Evolutionary conservation across 495 filamentous ascomycete genomes (phyloP).

Genomic region (Aeminium ludgeri): DNA sequence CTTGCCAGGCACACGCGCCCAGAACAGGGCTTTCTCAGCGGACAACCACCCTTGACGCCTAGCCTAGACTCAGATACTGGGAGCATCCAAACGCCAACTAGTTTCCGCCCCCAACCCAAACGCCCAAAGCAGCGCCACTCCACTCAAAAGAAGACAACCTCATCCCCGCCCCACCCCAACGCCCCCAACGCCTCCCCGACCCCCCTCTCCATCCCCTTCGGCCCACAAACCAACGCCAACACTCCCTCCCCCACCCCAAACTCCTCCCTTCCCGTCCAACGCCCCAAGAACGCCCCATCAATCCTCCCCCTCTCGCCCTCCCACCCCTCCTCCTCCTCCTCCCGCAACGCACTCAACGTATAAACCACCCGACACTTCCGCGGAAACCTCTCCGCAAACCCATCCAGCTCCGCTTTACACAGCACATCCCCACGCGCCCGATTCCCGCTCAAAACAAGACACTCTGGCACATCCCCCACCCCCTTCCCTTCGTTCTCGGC

Average conservation of each 20-base stretch:
- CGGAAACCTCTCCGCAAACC: conserved; percentile 32
- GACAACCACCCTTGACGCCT: too few species aligned
- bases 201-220: conserved; percentile 57
- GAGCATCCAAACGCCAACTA: too few species aligned
- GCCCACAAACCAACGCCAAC: conserved; percentile 74
- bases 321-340: conserved; percentile 48
- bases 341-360: conserved; percentile 58
- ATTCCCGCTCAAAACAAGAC: conserved; percentile 69
- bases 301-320: conserved; percentile 55
- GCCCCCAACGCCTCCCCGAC: conserved; percentile 43
- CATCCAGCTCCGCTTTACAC: conserved; percentile 59
- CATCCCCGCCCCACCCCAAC: conserved; percentile 62
- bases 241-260: conserved; percentile 27
- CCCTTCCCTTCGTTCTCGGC: too few species aligned
- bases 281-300: conserved; percentile 39
- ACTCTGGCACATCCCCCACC: conserved; percentile 36
- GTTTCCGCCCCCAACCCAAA: too few species aligned
- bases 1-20: too few species aligned
- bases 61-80: too few species aligned
- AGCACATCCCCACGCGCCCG: conserved; percentile 69
- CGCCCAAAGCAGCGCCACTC: too few species aligned
- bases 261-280: conserved; percentile 33
- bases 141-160: conserved; percentile 65
- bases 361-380: conserved; percentile 52
- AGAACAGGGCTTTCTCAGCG: too few species aligned